Percentiles rank a stretch among this genome's conserved stretches.
phyloP scores from a whole-genome alignment of 202 grass and related monocot species.

The Brachypodium distachyon region DNA sequence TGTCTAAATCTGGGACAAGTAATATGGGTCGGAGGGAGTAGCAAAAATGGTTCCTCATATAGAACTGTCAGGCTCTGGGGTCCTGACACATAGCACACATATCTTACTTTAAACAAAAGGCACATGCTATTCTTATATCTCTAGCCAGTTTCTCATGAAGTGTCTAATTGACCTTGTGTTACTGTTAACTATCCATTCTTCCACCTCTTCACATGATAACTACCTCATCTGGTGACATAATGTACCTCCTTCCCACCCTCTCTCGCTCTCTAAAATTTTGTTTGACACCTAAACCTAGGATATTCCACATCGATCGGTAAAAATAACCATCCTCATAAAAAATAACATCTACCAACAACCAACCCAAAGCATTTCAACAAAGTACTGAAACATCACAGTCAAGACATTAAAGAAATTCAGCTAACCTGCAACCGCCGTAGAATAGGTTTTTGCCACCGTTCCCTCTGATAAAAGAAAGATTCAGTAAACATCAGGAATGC shows the following conservation, averaged over 20 bases:
- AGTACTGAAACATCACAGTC: not conserved
- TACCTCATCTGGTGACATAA: not conserved
- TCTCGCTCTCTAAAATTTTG: no score
- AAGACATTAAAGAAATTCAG: slow-evolving; percentile 14
- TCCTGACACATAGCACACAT: not conserved
- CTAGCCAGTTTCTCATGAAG: not conserved
- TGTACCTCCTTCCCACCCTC: no score
- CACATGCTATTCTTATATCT: slow-evolving; percentile 2
- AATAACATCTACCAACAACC: not conserved
- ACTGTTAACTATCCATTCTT: no score
- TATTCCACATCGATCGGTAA: not conserved
- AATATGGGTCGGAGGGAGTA: no score
- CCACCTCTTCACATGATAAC: not conserved
- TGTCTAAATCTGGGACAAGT: no score
- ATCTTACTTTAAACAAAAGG: not conserved
- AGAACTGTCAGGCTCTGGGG: not conserved
- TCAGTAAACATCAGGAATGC: not conserved
- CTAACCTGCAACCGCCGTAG: slow-evolving; percentile 90
- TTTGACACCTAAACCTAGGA: not conserved
- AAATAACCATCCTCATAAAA: slow-evolving; percentile 8
- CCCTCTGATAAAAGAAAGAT: slow-evolving; percentile 62
- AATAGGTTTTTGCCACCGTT: slow-evolving; percentile 96
- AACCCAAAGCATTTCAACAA: not conserved
- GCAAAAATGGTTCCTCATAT: not conserved
- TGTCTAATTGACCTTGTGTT: not conserved